Conservation (phyloP, 176 grass and related monocot genomes). For the Phoenix roebelenii region DNA sequence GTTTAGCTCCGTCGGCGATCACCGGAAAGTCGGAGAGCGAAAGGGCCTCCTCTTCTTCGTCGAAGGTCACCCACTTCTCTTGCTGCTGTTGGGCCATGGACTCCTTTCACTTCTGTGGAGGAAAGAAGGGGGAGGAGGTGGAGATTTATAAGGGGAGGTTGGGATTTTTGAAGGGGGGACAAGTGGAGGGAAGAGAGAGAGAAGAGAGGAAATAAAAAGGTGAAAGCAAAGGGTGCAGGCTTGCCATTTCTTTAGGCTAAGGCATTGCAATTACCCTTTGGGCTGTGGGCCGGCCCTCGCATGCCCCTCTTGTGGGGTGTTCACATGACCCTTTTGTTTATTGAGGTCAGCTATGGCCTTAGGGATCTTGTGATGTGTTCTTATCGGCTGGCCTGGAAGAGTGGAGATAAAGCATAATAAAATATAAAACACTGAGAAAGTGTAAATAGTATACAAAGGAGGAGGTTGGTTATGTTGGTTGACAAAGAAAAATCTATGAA, state of each 20-base stretch:
- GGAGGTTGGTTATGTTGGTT: too few relatives aligned
- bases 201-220: too few relatives aligned
- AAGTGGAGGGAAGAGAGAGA: too few relatives aligned
- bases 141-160: background rate
- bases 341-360: background rate
- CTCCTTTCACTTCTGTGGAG: too few relatives aligned
- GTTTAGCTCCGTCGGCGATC: background rate
- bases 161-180: too few relatives aligned
- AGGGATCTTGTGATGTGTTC: background rate
- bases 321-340: background rate
- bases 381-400: too few relatives aligned
- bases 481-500: too few relatives aligned
- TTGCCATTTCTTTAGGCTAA: too few relatives aligned
- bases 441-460: too few relatives aligned
- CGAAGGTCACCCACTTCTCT: conserved; percentile 16
- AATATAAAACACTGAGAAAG: too few relatives aligned
- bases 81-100: conserved; percentile 15
- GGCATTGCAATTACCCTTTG: background rate
- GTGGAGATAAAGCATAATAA: too few relatives aligned
- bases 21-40: conserved; percentile 26
- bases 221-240: too few relatives aligned
- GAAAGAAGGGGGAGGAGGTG: background rate
- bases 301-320: conserved; percentile 2
- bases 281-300: background rate
- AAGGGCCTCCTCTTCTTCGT: conserved; percentile 21